Base-by-base conservation (phyloP, 495 filamentous ascomycete genomes). In the Podospora sp. region DNA sequence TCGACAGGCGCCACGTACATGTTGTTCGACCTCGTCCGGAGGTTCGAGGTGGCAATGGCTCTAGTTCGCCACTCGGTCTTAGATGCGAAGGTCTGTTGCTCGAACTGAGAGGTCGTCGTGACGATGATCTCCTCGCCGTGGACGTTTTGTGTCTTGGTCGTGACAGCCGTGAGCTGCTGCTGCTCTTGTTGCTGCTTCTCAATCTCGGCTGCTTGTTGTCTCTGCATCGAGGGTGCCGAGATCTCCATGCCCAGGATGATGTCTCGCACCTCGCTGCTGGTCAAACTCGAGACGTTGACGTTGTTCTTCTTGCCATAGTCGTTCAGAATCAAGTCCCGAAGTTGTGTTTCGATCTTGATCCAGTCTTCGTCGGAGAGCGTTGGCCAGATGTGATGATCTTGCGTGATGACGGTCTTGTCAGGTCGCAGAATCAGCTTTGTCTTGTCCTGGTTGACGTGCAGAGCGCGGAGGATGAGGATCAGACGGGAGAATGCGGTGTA, bases 191-290 rank as follows among this genome's bases (percentile, higher is more conserved):
- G 93, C 79, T 98, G 96, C 84, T 97, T 97, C 80, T 99, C 96
- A 65, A 99, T 97, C 80, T 99, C 96, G 66, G 95, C 94, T 4
- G 96, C 96, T 80, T 98, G 96, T 81, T 99, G 96, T 61, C 96
- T 90, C 78, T 99, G 96, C 91, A 99, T 90, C 0, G 94, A 97
- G 4, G 96, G 96, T 6, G 96, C 96, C 66, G 91, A 95, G 66
- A 99, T 99, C 79, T 99, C 96, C 96, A 99, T 99, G 85, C 96
- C 96, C 67, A 99, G 82, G 72, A 99, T 99, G 73, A 99, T 99
- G 75, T 99, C 96, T 63, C 96, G 88, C 50, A 99, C 94, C 86
- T 99, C 96, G 71, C 89, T 96, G 71, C 89, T 96, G 0, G 96
- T 99, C 79, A 99, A 85, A 73, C 92, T 96, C 20, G 96, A 95